Base-by-base conservation (phyloP, 352 stramenopile species). In the Pilasporangium apinafurcum region DNA sequence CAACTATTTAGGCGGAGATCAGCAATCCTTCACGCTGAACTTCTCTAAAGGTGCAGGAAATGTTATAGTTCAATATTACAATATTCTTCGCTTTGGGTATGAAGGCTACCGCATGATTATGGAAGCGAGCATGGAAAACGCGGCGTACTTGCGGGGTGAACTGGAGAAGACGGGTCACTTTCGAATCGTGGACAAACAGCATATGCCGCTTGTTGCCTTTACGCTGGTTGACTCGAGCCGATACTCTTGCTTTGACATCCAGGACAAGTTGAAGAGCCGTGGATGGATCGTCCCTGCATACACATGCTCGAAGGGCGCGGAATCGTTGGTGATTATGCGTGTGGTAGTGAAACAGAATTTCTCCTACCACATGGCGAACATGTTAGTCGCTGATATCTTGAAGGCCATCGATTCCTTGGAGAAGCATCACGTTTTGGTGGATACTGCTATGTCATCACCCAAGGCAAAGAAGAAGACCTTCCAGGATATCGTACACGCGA, bases 1-100 rank as follows among this genome's bases (percentile, higher is more conserved):
- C 3, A 95, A 96, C 59, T 97, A 97, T 43, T 34, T 96, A 33
- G 87, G 90, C 27, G 87, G 86, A 41, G 79, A 95, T 50, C 88
- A 95, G 54, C 65, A 85, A 35, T 96, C 83, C 22, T 93, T 96
- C 57, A 97, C 90, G 44, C 80, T 97, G 28, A 96, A 97, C 70
- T 97, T 97, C 40, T 95, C 77, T 37, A 93, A 95, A 56, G 86
- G 87, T 21, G 90, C 90, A 0, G 77, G 83, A 28, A 94, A 92
- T 42, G 83, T 96, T 25, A 55, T 96, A 9, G 81, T 80, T 13
- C 84, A 97, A 62, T 96, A 96, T 59, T 97, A 97, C 70, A 96
- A 96, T 69, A 87, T 97, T 44, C 48, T 97, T 45, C 84, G 90
- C 20, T 87, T 97, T 41, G 90, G 90, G 29, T 88, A 83, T 33